Percentiles rank a stretch among this genome's conserved stretches.
phyloP scores from a whole-genome alignment of 805 yeast genomes.

The Kazachstania kunashirensis region DNA sequence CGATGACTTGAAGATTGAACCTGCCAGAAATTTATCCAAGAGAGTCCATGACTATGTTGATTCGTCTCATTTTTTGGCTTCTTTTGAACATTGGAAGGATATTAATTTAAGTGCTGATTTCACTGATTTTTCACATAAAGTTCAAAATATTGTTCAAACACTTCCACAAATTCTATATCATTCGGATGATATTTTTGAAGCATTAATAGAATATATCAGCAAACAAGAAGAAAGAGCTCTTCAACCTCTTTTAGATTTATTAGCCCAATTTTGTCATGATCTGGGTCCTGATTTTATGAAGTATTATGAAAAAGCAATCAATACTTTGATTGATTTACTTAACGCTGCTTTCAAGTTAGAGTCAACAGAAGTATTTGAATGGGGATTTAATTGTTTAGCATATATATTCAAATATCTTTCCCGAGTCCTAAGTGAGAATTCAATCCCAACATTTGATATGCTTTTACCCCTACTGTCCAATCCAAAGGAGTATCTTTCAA shows the following conservation, averaged over 20 bases:
- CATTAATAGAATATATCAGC: slow-evolving; percentile 38
- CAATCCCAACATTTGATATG: slow-evolving; percentile 57
- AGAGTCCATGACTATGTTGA: slow-evolving; percentile 64
- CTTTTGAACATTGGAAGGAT: slow-evolving; percentile 81
- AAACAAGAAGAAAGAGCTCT: slow-evolving; percentile 59
- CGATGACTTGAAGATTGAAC: slow-evolving; percentile 76
- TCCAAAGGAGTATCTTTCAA: slow-evolving; percentile 53
- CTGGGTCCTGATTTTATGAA: slow-evolving; percentile 82
- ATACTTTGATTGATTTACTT: slow-evolving; percentile 38
- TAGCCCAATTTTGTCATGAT: slow-evolving; percentile 84
- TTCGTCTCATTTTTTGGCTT: slow-evolving; percentile 66
- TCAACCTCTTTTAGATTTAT: slow-evolving; percentile 70
- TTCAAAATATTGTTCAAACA: slow-evolving; percentile 50
- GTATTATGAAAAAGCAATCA: slow-evolving; percentile 48
- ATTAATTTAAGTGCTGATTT: slow-evolving; percentile 69
- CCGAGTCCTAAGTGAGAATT: slow-evolving; percentile 48
- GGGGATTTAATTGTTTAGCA: slow-evolving; percentile 77
- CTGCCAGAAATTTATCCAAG: slow-evolving; percentile 45
- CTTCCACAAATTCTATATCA: slow-evolving; percentile 76
- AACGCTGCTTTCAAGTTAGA: slow-evolving; percentile 38
- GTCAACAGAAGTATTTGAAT: slow-evolving; percentile 59
- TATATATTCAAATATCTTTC: slow-evolving; percentile 83
- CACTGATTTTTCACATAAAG: slow-evolving; percentile 48
- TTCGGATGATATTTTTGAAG: slow-evolving; percentile 48
- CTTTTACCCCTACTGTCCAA: slow-evolving; percentile 54